Conservation (phyloP, 306 rosid genomes). For the Castanospermum australe region DNA sequence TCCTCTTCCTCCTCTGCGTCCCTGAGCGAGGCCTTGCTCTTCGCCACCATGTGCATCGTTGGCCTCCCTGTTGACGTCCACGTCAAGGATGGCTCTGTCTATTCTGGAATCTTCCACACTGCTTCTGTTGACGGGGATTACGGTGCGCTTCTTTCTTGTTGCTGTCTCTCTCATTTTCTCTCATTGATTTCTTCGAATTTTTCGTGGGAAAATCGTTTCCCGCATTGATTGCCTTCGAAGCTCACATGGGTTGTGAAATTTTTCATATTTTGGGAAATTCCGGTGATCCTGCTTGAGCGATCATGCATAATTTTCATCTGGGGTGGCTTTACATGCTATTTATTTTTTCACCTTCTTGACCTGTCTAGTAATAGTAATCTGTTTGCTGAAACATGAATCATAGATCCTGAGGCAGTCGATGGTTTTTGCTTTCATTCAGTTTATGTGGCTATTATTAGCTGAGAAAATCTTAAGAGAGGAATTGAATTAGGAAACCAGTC, state of each 20-base stretch:
- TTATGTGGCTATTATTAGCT: not conserved
- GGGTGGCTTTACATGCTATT: not conserved
- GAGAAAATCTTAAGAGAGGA: not conserved
- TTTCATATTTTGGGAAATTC: not conserved
- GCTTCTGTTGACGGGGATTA: conserved; percentile 54
- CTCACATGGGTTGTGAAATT: not conserved
- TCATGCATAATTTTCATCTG: conserved; percentile 28
- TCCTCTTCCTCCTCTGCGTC: conserved; percentile 28
- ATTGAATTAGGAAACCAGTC: conserved; percentile 7
- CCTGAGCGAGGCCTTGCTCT: conserved; percentile 60
- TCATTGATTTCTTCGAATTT: not conserved
- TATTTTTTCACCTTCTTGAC: not conserved
- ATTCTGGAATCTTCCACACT: conserved; percentile 88
- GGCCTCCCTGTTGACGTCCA: conserved; percentile 83
- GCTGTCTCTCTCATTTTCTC: conserved; percentile 7
- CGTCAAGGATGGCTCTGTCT: conserved; percentile 76
- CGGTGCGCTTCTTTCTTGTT: conserved; percentile 37
- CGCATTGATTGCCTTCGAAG: not conserved
- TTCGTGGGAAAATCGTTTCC: conserved; percentile 4
- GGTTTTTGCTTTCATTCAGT: not conserved
- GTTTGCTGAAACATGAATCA: not conserved
- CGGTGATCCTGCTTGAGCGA: conserved; percentile 10
- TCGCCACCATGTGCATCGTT: conserved; percentile 72
- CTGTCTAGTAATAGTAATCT: not conserved
- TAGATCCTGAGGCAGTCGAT: conserved; percentile 15